These are phyloP conservation scores for Yamadazyma insecticola DNA, from an alignment of 805 yeast species.

Conservation along the genomic window DNA sequence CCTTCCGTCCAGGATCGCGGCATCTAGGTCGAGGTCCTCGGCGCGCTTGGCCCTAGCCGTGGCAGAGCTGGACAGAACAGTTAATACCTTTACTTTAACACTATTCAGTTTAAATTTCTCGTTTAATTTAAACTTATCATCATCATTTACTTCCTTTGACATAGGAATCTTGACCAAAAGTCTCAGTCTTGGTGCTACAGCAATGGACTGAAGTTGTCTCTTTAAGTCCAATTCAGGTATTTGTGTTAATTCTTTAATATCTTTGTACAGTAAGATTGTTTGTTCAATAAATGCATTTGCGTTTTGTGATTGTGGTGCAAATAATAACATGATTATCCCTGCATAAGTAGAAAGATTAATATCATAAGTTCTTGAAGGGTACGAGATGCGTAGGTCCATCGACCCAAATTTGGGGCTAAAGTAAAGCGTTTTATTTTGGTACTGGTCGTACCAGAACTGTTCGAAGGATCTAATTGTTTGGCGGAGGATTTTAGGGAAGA, in stretches of 20 bases:
- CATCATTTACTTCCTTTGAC: slow-evolving; percentile 61
- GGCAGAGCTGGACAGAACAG: slow-evolving; percentile 40
- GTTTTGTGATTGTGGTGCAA: slow-evolving; percentile 40
- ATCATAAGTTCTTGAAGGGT: slow-evolving; percentile 67
- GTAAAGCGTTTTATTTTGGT: slow-evolving; percentile 37
- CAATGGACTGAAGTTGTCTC: slow-evolving; percentile 76
- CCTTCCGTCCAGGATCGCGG: slow-evolving; percentile 58
- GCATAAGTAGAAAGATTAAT: slow-evolving; percentile 78
- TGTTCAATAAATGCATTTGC: slow-evolving; percentile 45
- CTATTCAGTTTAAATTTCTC: slow-evolving; percentile 63
- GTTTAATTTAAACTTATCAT: slow-evolving; percentile 66
- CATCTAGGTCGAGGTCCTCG: slow-evolving; percentile 48
- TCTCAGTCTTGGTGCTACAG: slow-evolving; percentile 78
- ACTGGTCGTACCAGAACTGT: slow-evolving; percentile 36
- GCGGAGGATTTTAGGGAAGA: slow-evolving; percentile 30
- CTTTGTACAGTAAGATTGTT: slow-evolving; percentile 51
- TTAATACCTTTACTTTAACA: slow-evolving; percentile 67
- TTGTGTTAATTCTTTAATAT: slow-evolving; percentile 60
- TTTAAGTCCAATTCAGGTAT: slow-evolving; percentile 71
- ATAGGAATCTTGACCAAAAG: slow-evolving; percentile 70
- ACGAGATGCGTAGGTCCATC: slow-evolving; percentile 70
- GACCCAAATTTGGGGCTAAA: slow-evolving; percentile 89
- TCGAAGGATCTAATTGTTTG: slow-evolving; percentile 34
- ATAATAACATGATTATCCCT: slow-evolving; percentile 71
- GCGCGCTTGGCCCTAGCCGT: slow-evolving; percentile 30